Conservation (phyloP, 768 basidiomycete genomes). For the Panus rudis region DNA sequence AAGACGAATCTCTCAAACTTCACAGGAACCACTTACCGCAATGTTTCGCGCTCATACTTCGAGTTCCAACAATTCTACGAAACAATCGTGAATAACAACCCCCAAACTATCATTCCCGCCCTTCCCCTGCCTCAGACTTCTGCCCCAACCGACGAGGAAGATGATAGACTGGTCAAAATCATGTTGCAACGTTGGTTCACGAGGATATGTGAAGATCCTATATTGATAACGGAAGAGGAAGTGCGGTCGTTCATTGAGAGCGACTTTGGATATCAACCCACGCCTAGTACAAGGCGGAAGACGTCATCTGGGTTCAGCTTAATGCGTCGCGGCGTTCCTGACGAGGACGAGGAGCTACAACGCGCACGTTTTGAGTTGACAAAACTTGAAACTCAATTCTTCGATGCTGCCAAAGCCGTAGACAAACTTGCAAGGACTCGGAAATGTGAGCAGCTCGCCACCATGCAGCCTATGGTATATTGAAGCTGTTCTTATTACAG, state of each 20-base stretch:
- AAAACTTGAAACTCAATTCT: slow-evolving; percentile 86
- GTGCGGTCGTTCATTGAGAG: slow-evolving; percentile 92
- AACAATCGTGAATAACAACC: slow-evolving; percentile 80
- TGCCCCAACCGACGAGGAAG: slow-evolving; percentile 96
- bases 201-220: slow-evolving; percentile 86
- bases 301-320: slow-evolving; percentile 67
- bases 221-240: slow-evolving; percentile 86
- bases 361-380: slow-evolving; percentile 87
- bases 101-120: slow-evolving; percentile 94
- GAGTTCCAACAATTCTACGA: slow-evolving; percentile 96
- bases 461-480: background rate
- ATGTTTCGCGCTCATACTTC: slow-evolving; percentile 89
- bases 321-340: slow-evolving; percentile 74
- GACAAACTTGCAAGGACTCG: slow-evolving; percentile 77
- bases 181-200: slow-evolving; percentile 95
- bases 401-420: slow-evolving; percentile 85
- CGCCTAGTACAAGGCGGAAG: slow-evolving; percentile 67
- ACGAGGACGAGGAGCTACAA: slow-evolving; percentile 92
- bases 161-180: slow-evolving; percentile 90
- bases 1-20: slow-evolving; percentile 95
- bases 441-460: slow-evolving; percentile 46
- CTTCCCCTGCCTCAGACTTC: slow-evolving; percentile 95
- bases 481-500: slow-evolving; percentile 31
- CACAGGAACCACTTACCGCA: slow-evolving; percentile 81
- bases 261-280: slow-evolving; percentile 94